Conservation (phyloP, 371 early-diverging fungal genomes). For the Mucor velutinosus region DNA sequence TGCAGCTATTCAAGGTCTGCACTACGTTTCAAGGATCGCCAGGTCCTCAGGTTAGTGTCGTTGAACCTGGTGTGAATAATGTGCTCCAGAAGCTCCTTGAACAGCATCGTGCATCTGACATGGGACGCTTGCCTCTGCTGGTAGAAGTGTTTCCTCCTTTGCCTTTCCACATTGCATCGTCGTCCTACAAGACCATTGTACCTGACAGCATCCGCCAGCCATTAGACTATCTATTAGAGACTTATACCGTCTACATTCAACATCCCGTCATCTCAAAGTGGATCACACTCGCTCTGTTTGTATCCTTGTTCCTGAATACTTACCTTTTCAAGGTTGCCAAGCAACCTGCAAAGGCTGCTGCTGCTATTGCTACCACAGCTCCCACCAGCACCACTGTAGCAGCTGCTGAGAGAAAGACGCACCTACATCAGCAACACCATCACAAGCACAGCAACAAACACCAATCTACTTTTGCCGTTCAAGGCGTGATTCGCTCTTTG, state of each 20-base stretch:
- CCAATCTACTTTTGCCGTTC: neutral
- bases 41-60: slow-evolving; percentile 47
- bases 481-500: slow-evolving; percentile 51
- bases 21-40: slow-evolving; percentile 57
- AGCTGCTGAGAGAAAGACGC: slow-evolving; percentile 17
- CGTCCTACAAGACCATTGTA: slow-evolving; percentile 13
- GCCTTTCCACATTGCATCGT: slow-evolving; percentile 49
- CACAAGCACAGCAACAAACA: neutral
- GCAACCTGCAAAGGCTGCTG: slow-evolving; percentile 43
- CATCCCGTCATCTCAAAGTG: slow-evolving; percentile 69
- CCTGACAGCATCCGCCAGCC: slow-evolving; percentile 50
- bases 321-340: slow-evolving; percentile 67
- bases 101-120: slow-evolving; percentile 47
- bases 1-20: slow-evolving; percentile 75
- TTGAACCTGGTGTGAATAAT: slow-evolving; percentile 39
- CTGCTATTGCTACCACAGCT: slow-evolving; percentile 3
- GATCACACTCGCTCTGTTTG: slow-evolving; percentile 54
- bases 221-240: slow-evolving; percentile 49
- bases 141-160: slow-evolving; percentile 69
- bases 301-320: slow-evolving; percentile 67
- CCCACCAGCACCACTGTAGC: slow-evolving; percentile 21
- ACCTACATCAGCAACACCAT: slow-evolving; percentile 1
- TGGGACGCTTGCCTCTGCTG: slow-evolving; percentile 50
- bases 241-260: slow-evolving; percentile 59
- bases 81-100: slow-evolving; percentile 50